Base-by-base conservation (phyloP, 2,329 filamentous ascomycete species). In the Alternaria triticimaculans region DNA sequence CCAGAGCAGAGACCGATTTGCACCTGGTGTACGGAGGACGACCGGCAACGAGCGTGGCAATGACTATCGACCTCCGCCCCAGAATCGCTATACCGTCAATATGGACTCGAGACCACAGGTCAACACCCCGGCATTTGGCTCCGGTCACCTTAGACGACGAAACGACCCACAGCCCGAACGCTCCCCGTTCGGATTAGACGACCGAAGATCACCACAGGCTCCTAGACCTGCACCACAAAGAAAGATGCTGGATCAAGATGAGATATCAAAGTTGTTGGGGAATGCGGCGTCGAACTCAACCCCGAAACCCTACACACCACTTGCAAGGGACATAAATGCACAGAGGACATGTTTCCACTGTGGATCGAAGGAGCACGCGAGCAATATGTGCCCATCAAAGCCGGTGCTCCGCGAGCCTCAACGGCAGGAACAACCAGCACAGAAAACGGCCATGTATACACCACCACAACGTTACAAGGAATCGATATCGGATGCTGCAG, bases 261-360 rank as follows among this genome's bases (percentile, higher is more conserved):
- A 79, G 58, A 64, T 79, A 14, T 68, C 71, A 15, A 68, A 64
- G 49, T 55, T 79, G 4, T 45, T 78, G 43, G 70, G 72, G 11
- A 66, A 64, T 25, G 58, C 57, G 43, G 55, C 63, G 11, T 41
- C 61, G 4, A 69, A 33, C 7, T 50, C 59, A 30, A 30, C 28
- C 9, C 55, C 62, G 33, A 68, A 66, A 20, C 66, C 66, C 18
- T 75, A 72, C 30, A 69, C 74, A 44, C 72, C 68, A 9, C 67
- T 78, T 18, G 57, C 65, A n/a, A 72, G 70, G 33, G 65, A 75
- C 18, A 41, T 62, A 9, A 72, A 70, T 25, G 65, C 66, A 9
- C 68, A 68, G 53, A 64, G 66, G n/a, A 75, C 69, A 41, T 79
- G 76, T 58, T 74, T 72, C 62, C 73, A 77, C 60, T 78, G 76